phyloP scores from a whole-genome alignment of 495 filamentous ascomycete species.

The Aspergillus saccharolyticus region DNA sequence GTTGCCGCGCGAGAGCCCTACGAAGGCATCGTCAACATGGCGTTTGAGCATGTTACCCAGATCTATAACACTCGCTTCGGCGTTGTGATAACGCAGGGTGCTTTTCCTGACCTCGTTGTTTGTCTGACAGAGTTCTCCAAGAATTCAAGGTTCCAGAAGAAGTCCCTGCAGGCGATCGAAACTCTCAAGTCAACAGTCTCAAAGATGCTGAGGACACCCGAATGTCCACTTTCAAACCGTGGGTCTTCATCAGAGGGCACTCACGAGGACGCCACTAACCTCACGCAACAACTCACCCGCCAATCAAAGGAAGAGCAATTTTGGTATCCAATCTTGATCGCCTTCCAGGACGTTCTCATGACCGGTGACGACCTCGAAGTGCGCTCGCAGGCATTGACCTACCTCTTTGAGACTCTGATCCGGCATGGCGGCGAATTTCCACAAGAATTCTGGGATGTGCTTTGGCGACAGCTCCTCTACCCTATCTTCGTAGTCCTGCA shows the following conservation, averaged over 20 bases:
- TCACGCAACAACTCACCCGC: conserved; percentile 45
- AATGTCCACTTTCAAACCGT: conserved; percentile 79
- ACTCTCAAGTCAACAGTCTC: conserved; percentile 84
- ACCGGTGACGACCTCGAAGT: conserved; percentile 98
- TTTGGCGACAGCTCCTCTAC: conserved; percentile 94
- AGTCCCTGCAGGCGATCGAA: conserved; percentile 94
- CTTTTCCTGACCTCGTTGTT: conserved; percentile 93
- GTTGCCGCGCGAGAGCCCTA: conserved; percentile 90
- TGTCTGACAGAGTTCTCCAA: conserved; percentile 98
- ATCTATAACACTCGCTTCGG: conserved; percentile 98
- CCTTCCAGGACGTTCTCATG: conserved; percentile 98
- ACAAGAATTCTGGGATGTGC: conserved; percentile 93
- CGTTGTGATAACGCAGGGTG: conserved; percentile 90
- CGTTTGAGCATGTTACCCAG: conserved; percentile 93
- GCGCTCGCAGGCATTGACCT: conserved; percentile 80
- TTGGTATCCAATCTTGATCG: conserved; percentile 97
- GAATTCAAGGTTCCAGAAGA: conserved; percentile 96
- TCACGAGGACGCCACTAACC: conserved; percentile 44
- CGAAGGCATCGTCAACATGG: conserved; percentile 92
- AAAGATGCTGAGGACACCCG: conserved; percentile 91
- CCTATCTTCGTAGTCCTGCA: conserved; percentile 98
- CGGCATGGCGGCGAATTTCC: conserved; percentile 89
- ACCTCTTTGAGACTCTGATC: conserved; percentile 90
- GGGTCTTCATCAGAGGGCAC: conserved; percentile 31
- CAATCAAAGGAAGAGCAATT: conserved; percentile 89